Conservation (phyloP, 225 moss, liverwort and hornwort genomes). For the Takakia lepidozioides region DNA sequence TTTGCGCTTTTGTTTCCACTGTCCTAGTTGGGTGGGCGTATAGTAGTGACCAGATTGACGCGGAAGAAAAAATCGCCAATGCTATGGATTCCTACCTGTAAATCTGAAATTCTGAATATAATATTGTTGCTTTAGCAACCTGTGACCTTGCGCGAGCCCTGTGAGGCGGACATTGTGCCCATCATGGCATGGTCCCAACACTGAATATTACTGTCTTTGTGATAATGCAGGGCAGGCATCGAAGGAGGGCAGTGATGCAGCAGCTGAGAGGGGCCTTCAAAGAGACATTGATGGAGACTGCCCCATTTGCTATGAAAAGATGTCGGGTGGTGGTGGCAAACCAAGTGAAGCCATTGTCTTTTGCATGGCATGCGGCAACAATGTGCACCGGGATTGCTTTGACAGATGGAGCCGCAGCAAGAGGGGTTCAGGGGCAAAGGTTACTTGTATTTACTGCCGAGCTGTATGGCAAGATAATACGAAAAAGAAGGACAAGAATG, state of each 20-base stretch:
- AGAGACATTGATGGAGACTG: conserved; percentile 68
- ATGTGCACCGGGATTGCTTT: conserved; percentile 80
- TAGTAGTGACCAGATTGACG: no score
- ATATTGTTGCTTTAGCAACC: no score
- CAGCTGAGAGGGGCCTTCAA: conserved; percentile 22
- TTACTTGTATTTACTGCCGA: conserved; percentile 80
- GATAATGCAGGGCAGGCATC: conserved; percentile 22
- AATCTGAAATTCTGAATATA: no score
- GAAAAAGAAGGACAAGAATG: conserved; percentile 7
- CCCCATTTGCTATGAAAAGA: conserved; percentile 66
- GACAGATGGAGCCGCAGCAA: conserved; percentile 70
- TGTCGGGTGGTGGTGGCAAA: conserved; percentile 40
- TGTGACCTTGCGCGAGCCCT: no score
- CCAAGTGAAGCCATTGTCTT: conserved; percentile 51
- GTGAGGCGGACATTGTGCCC: no score
- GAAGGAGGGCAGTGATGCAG: conserved; percentile 2
- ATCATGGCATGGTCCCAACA: no score
- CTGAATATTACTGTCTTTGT: no score
- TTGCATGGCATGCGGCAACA: conserved; percentile 75
- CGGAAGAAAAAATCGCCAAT: no score
- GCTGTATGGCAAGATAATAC: conserved; percentile 38
- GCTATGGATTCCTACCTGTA: no score
- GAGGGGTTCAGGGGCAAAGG: conserved; percentile 34
- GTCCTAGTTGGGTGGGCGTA: no score
- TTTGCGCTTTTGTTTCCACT: no score